Conservation (phyloP, 495 filamentous ascomycete species). For the Lentithecium fluviatile region DNA sequence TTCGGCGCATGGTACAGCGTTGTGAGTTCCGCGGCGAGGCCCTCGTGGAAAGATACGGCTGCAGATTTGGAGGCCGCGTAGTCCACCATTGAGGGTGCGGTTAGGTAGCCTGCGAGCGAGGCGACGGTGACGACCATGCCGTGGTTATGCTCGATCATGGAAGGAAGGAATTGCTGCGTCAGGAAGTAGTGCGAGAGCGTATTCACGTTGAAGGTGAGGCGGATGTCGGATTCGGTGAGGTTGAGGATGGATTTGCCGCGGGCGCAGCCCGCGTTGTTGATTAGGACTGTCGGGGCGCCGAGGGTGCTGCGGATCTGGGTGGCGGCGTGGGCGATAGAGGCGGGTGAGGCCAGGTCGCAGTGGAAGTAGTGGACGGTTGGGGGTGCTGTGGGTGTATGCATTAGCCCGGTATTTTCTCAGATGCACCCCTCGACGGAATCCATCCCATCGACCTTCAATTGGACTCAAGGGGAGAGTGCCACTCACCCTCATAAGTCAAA, state of each 20-base stretch:
- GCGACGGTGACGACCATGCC: conserved; percentile 75
- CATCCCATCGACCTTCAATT: no score
- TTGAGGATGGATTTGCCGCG: conserved; percentile 61
- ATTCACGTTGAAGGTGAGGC: conserved; percentile 71
- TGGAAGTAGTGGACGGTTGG: conserved; percentile 34
- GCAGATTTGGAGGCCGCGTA: conserved; percentile 70
- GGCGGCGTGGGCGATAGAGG: conserved; percentile 20
- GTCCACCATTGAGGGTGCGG: conserved; percentile 64
- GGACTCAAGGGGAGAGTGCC: no score
- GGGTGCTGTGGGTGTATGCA: conserved; percentile 20
- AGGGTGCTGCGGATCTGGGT: conserved; percentile 32
- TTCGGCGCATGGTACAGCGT: conserved; percentile 61
- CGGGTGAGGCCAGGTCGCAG: conserved; percentile 30
- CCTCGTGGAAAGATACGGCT: conserved; percentile 66
- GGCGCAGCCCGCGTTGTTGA: conserved; percentile 73
- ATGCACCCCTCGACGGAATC: no score
- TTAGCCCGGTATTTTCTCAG: background rate
- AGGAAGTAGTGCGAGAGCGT: conserved; percentile 66
- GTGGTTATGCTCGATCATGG: conserved; percentile 62
- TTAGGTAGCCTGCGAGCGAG: conserved; percentile 58
- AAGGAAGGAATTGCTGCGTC: conserved; percentile 63
- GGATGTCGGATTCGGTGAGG: conserved; percentile 54
- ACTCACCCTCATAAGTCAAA: conserved; percentile 54
- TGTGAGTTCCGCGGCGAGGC: conserved; percentile 60
- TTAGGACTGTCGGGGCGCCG: conserved; percentile 66